Base-by-base conservation (phyloP, 2,329 filamentous ascomycete species). In the Fusarium sp. region DNA sequence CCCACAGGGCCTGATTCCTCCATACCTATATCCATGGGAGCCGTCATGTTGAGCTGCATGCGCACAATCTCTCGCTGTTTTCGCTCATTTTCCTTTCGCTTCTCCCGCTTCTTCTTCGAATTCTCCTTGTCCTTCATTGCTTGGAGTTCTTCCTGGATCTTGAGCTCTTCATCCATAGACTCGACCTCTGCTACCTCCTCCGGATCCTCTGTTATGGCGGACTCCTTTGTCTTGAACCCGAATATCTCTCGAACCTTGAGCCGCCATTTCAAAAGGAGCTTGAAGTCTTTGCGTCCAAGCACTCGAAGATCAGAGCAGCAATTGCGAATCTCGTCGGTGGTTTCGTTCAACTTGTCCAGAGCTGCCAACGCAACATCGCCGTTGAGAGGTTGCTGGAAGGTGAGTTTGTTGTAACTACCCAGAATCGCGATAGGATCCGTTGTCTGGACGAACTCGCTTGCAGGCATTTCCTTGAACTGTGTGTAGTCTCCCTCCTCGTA, bases 401-500 rank as follows among this genome's bases (percentile, higher is more conserved):
- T 91, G 47, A 99, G 85, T 73, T 90, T 91, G 82, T 98, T 98
- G 81, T 94, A 88, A 60, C 88, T 89, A 54, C 94, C 97, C 1
- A 99, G 87, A 75, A 99, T 94, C 4, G 93, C 92, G 66, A 99
- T 98, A 0, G 96, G 96, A 77, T 99, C 96, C 0, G 89, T 90
- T 0, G 94, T 97, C 77, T 98, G 92, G 68, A 99, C 95, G 78
- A 98, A 99, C 59, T 98, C 94, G 78, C 91, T 96, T 1, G 95
- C 95, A 0, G 94, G 85, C 3, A 93, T 88, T 77, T 97, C 94
- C 79, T 98, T 97, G 85, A 92, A 97, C 75, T 97, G 94, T 6
- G 90, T 95, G 80, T 92, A 97, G 72, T 99, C 94, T 37, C 94
- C 95, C 81, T 99, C 96, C 72, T 98, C 95, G 72, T 99, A 99